Percentiles rank a stretch among this genome's conserved stretches.
These are phyloP conservation scores for Lanmaoa pseudosensibilis DNA, from an alignment of 768 basidiomycete genomes.

Conservation along the genomic window DNA sequence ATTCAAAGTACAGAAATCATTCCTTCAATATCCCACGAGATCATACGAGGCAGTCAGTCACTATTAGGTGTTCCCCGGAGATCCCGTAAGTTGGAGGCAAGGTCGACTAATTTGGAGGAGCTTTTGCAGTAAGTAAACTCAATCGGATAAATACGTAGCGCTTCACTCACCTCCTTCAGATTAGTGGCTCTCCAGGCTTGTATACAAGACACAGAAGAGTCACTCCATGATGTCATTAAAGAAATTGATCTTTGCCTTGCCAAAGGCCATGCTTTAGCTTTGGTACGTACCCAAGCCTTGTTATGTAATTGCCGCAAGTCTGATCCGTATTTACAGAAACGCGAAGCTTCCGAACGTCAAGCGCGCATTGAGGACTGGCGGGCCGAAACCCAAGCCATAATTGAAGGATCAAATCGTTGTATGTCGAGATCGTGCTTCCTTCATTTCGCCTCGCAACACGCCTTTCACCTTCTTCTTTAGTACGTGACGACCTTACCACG, in stretches of 20 bases:
- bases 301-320: conserved; percentile 29
- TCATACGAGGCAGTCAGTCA: conserved; percentile 16
- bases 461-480: conserved; percentile 31
- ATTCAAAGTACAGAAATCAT: conserved; percentile 32
- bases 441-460: conserved; percentile 19
- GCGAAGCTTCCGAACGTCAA: conserved; percentile 68
- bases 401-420: conserved; percentile 49
- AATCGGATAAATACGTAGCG: neutral
- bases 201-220: conserved; percentile 50
- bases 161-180: conserved; percentile 34
- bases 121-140: conserved; percentile 59
- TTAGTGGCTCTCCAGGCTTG: conserved; percentile 52
- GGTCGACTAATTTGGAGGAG: conserved; percentile 65
- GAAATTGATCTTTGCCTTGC: conserved; percentile 50
- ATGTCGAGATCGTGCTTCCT: conserved; percentile 28
- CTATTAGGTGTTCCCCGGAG: conserved; percentile 18
- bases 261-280: conserved; percentile 37
- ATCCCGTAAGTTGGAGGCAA: conserved; percentile 31
- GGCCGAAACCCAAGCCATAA: conserved; percentile 41
- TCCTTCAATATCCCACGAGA: conserved; percentile 21
- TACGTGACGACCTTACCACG: conserved; percentile 41
- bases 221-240: conserved; percentile 46
- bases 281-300: conserved; percentile 40
- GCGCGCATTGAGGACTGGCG: conserved; percentile 52
- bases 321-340: conserved; percentile 46